Conservation (phyloP, 352 stramenopile genomes). For the Phytophthora constricta region DNA sequence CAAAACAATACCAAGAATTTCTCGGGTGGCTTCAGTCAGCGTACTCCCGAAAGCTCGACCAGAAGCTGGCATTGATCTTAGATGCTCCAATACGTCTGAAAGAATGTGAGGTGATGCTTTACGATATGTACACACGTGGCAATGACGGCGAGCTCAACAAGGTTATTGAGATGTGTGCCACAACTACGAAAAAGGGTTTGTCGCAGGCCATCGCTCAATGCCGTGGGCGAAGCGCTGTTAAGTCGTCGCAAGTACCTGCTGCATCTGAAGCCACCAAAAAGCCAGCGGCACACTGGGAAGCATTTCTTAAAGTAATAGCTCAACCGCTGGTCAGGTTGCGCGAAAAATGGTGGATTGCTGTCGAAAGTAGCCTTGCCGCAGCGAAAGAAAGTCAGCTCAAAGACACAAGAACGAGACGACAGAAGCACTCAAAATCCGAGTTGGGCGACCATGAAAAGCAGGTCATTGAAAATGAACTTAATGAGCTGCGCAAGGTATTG, state of each 20-base stretch:
- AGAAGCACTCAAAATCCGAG: conserved; percentile 2
- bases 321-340: conserved; percentile 24
- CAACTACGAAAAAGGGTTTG: conserved; percentile 6
- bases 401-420: conserved; percentile 13
- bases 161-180: conserved; percentile 30
- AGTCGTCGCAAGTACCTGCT: too few relatives aligned
- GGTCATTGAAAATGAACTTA: conserved; percentile 12
- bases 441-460: conserved; percentile 11
- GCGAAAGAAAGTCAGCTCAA: not conserved
- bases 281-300: conserved; percentile 1
- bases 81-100: conserved; percentile 17
- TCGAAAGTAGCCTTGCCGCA: conserved; percentile 29
- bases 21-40: conserved; percentile 17
- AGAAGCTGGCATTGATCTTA: conserved; percentile 15
- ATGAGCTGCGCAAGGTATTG: conserved; percentile 3
- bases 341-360: conserved; percentile 37
- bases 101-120: conserved; percentile 17
- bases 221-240: not conserved
- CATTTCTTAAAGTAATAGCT: conserved; percentile 16
- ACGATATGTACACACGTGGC: conserved; percentile 8
- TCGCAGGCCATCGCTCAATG: not conserved
- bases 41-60: conserved; percentile 20
- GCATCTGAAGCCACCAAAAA: not conserved
- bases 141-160: conserved; percentile 1
- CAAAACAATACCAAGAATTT: conserved; percentile 19